Evolutionary conservation across 2,329 filamentous ascomycete genomes (phyloP).

Genomic region (Aspergillus sp.): DNA sequence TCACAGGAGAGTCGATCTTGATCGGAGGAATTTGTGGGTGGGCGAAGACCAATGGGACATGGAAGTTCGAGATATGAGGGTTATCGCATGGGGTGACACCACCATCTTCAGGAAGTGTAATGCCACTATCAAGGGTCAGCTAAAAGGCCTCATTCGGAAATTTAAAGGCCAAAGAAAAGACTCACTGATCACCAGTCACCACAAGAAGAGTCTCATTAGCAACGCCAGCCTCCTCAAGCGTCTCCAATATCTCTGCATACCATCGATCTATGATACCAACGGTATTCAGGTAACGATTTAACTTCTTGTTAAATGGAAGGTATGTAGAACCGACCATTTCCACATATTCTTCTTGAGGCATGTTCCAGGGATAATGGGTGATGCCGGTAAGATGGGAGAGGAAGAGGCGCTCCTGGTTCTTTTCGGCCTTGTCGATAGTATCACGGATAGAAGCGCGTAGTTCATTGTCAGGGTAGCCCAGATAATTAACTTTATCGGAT

Average conservation of each 20-base stretch:
- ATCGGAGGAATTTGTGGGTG: slow-evolving; percentile 25
- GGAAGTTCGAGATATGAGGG: slow-evolving; percentile 26
- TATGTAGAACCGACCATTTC: background rate
- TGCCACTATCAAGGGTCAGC: slow-evolving; percentile 8
- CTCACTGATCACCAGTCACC: slow-evolving; percentile 28
- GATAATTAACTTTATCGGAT: slow-evolving; percentile 23
- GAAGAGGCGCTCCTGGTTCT: slow-evolving; percentile 24
- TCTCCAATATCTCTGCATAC: slow-evolving; percentile 22
- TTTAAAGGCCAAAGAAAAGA: background rate
- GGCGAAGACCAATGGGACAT: slow-evolving; percentile 25
- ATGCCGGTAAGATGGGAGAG: slow-evolving; percentile 27
- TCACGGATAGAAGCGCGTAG: slow-evolving; percentile 26
- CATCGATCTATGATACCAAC: slow-evolving; percentile 25
- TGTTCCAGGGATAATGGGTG: slow-evolving; percentile 26
- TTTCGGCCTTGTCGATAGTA: slow-evolving; percentile 23
- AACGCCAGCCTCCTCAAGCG: slow-evolving; percentile 23
- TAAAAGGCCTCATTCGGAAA: too few species aligned
- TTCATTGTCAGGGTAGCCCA: slow-evolving; percentile 25
- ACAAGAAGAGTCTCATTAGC: slow-evolving; percentile 26
- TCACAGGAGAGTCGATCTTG: slow-evolving; percentile 21
- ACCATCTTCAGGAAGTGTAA: slow-evolving; percentile 29
- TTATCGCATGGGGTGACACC: slow-evolving; percentile 28
- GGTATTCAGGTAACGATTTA: slow-evolving; percentile 25
- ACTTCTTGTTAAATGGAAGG: slow-evolving; percentile 9
- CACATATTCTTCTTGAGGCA: background rate